A percentile compares a stretch with the other conserved stretches of the same genome.
Evolutionary conservation across 225 moss, liverwort and hornwort species (phyloP).

Genomic region (Antitrichia curtipendula): DNA sequence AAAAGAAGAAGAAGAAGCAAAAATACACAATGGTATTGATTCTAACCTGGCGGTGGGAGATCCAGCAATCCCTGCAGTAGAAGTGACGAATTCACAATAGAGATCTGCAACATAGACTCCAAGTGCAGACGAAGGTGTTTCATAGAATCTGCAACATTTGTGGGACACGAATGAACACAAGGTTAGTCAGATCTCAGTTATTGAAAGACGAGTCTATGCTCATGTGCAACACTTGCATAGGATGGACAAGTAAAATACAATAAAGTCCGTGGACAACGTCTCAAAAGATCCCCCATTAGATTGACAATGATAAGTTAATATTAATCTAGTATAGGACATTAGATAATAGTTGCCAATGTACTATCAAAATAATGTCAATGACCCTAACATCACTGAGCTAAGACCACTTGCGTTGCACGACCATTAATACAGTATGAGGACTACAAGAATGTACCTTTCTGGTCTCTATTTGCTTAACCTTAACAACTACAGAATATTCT

Average conservation of each 20-base stretch:
- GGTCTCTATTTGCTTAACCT: neutral
- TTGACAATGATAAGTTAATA: neutral
- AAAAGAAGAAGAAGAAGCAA: neutral
- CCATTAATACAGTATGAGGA: neutral
- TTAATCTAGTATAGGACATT: neutral
- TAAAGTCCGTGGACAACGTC: neutral
- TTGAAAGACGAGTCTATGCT: neutral
- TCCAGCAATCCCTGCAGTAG: slow-evolving; percentile 33
- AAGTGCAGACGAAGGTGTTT: slow-evolving; percentile 42
- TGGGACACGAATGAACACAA: neutral
- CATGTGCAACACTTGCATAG: neutral
- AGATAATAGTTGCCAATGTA: neutral
- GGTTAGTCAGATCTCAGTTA: neutral
- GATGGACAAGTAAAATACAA: neutral
- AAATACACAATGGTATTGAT: neutral
- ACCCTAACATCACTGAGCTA: neutral
- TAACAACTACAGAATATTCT: neutral
- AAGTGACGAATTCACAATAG: slow-evolving; percentile 32
- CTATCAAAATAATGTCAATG: too few relatives aligned
- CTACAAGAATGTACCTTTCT: neutral
- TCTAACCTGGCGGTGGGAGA: slow-evolving; percentile 19
- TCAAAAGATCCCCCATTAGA: neutral
- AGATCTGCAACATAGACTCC: slow-evolving; percentile 25
- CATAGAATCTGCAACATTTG: slow-evolving; percentile 18
- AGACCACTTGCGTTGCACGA: neutral